Percentiles rank a stretch among this genome's conserved stretches.
phyloP scores from a whole-genome alignment of 2,329 filamentous ascomycete species.

The Intubia oerlemansii region DNA sequence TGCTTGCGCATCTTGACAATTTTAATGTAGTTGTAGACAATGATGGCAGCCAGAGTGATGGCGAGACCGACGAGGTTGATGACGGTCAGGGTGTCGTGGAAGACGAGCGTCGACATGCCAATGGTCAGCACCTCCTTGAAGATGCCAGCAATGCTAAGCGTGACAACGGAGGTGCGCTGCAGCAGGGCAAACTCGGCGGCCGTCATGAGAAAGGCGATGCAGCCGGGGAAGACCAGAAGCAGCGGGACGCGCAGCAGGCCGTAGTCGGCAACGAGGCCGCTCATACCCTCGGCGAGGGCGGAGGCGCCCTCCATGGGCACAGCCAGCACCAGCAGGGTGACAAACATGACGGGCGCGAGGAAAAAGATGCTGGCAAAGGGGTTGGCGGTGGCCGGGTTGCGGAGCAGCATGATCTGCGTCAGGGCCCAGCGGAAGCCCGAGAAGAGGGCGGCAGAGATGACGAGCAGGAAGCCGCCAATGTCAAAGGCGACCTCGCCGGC shows the following conservation, averaged over 20 bases:
- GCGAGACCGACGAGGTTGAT: slow-evolving; percentile 75
- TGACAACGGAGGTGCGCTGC: slow-evolving; percentile 88
- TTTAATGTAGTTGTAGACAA: slow-evolving; percentile 86
- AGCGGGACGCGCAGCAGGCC: slow-evolving; percentile 44
- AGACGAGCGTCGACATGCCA: slow-evolving; percentile 65
- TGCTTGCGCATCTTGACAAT: slow-evolving; percentile 72
- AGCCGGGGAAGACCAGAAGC: slow-evolving; percentile 74
- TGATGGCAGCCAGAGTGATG: slow-evolving; percentile 77
- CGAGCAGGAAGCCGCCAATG: slow-evolving; percentile 66
- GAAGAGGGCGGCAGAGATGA: slow-evolving; percentile 86
- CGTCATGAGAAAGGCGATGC: slow-evolving; percentile 91
- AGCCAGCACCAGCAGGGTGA: slow-evolving; percentile 58
- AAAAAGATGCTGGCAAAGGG: slow-evolving; percentile 96
- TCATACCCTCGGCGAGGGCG: slow-evolving; percentile 44
- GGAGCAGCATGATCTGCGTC: slow-evolving; percentile 87
- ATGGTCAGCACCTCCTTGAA: slow-evolving; percentile 99
- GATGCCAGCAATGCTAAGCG: slow-evolving; percentile 87
- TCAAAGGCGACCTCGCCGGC: slow-evolving; percentile 85
- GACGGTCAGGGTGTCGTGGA: slow-evolving; percentile 67
- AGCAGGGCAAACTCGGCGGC: slow-evolving; percentile 87
- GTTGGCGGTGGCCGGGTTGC: slow-evolving; percentile 87
- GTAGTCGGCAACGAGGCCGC: slow-evolving; percentile 40
- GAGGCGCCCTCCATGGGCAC: slow-evolving; percentile 66
- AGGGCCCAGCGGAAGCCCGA: slow-evolving; percentile 95
- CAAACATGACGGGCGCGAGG: slow-evolving; percentile 92